phyloP scores from a whole-genome alignment of 495 filamentous ascomycete species.

The Hypoxylon perforatum region DNA sequence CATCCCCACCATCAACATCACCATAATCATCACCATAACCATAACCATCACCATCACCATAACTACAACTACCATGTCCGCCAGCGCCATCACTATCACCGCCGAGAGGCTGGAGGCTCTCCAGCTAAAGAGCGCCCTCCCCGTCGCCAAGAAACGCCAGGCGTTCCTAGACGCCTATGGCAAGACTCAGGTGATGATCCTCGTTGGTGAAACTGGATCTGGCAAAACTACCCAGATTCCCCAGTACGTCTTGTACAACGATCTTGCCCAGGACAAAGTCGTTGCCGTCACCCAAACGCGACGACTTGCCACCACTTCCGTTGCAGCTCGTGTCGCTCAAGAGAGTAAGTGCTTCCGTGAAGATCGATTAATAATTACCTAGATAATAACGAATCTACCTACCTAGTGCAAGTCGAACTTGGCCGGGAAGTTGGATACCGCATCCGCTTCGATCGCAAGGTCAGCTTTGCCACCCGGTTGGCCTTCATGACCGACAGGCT shows the following conservation, averaged over 20 bases:
- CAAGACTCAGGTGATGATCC: neutral
- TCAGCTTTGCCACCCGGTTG: neutral
- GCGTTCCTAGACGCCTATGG: neutral
- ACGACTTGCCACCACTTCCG: constrained; percentile 80
- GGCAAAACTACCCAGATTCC: constrained; percentile 80
- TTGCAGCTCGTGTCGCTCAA: constrained; percentile 80
- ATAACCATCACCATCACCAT: no score
- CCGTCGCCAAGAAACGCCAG: neutral
- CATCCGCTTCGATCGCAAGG: constrained; percentile 78
- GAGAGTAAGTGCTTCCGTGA: constrained; percentile 67
- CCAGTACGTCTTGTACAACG: constrained; percentile 67
- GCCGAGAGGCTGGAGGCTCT: no score
- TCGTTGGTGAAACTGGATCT: constrained; percentile 69
- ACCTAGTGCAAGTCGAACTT: constrained; percentile 77
- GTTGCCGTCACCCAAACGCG: constrained; percentile 74
- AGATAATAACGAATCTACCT: no score
- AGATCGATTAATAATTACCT: no score
- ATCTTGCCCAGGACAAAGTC: neutral
- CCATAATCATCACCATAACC: no score
- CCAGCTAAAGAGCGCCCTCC: neutral
- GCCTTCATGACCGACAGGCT: neutral
- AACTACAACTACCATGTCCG: no score
- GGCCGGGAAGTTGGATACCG: constrained; percentile 86
- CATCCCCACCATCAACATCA: no score
- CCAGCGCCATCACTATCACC: no score